Evolutionary conservation across 2,329 filamentous ascomycete genomes (phyloP).

Genomic region (Aspergillus fischeri): DNA sequence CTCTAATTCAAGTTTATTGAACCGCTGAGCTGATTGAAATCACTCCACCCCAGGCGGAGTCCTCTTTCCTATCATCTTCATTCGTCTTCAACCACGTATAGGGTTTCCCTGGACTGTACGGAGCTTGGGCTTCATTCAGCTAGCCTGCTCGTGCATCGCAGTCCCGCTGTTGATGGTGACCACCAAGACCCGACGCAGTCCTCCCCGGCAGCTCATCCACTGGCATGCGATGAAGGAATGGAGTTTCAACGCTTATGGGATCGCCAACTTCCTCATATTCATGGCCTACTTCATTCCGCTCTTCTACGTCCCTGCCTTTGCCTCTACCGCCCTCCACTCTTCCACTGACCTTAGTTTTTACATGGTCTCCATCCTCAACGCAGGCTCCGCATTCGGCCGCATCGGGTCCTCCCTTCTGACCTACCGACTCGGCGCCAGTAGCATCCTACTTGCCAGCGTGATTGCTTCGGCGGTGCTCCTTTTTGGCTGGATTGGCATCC

Average conservation of each 20-base stretch:
- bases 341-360: constrained; percentile 3
- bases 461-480: background rate
- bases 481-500: constrained; percentile 8
- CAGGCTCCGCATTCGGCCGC: constrained; percentile 2
- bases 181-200: background rate
- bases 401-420: background rate
- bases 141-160: constrained; percentile 3
- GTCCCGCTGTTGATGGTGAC: constrained; percentile 5
- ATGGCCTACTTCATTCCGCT: constrained; percentile 8
- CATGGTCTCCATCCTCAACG: constrained; percentile 4
- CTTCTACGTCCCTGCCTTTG: constrained; percentile 5
- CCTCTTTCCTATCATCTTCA: constrained; percentile 11
- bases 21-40: background rate
- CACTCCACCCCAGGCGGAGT: background rate
- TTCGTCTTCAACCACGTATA: background rate
- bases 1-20: background rate
- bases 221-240: constrained; percentile 3
- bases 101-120: constrained; percentile 8
- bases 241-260: background rate
- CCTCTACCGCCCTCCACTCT: background rate
- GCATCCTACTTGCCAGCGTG: background rate
- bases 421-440: background rate
- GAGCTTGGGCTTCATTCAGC: constrained; percentile 6
- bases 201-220: constrained; percentile 6
- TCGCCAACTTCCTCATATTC: constrained; percentile 7